These are phyloP conservation scores for Cryomyces minteri DNA, from an alignment of 495 filamentous ascomycete species.

Conservation along the genomic window DNA sequence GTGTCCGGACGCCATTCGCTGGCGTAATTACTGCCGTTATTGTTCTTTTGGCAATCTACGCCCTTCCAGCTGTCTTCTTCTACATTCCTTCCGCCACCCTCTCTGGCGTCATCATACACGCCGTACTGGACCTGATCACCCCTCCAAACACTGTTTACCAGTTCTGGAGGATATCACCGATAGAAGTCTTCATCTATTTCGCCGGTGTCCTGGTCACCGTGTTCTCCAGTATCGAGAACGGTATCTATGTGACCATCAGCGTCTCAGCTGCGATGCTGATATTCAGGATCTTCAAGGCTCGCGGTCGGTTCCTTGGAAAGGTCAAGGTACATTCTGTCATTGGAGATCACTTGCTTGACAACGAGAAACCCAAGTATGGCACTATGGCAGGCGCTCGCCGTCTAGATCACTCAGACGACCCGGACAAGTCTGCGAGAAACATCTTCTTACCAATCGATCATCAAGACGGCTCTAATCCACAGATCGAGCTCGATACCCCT, in stretches of 20 bases:
- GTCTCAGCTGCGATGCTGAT: conserved; percentile 63
- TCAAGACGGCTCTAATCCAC: conserved; percentile 77
- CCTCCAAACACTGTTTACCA: conserved; percentile 86
- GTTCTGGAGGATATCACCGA: conserved; percentile 84
- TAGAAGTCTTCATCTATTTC: conserved; percentile 90
- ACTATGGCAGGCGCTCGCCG: not conserved
- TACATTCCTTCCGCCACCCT: conserved; percentile 79
- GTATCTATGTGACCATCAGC: conserved; percentile 74
- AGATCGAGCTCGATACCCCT: conserved; percentile 57
- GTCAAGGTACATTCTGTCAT: conserved; percentile 80
- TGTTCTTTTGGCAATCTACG: conserved; percentile 90
- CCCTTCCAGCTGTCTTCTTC: conserved; percentile 79
- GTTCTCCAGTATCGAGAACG: conserved; percentile 76
- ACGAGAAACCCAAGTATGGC: conserved; percentile 23
- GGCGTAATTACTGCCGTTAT: conserved; percentile 79
- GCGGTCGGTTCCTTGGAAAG: conserved; percentile 72
- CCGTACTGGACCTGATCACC: conserved; percentile 88
- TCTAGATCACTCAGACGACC: conserved; percentile 10
- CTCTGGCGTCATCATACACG: conserved; percentile 94
- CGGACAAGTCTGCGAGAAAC: conserved; percentile 32
- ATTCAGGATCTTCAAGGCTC: conserved; percentile 69
- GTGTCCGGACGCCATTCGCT: conserved; percentile 82
- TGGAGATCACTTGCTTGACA: conserved; percentile 62
- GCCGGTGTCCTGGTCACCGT: conserved; percentile 81
- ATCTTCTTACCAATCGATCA: conserved; percentile 87